Percentiles rank a stretch among this genome's conserved stretches.
Evolutionary conservation across 768 basidiomycete genomes (phyloP).

Genomic region (Chalciporus pseudorubinellus): DNA sequence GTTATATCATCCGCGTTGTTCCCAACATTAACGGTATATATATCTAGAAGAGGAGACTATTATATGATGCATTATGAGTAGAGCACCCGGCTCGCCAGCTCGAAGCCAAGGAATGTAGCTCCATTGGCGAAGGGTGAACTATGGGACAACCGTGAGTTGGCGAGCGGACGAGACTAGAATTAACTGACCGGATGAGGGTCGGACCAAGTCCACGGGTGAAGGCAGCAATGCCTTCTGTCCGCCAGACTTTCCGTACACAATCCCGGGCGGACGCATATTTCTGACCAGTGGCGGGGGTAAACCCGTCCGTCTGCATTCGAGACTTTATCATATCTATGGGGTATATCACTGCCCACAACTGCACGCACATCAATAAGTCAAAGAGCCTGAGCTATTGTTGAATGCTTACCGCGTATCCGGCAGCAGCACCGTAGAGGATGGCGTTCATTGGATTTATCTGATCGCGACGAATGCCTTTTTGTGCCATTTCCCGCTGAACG

Average conservation of each 20-base stretch:
- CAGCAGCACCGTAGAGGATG: slow-evolving; percentile 84
- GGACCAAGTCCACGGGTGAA: slow-evolving; percentile 92
- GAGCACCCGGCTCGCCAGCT: slow-evolving; percentile 79
- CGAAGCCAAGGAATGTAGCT: slow-evolving; percentile 94
- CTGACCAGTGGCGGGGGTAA: slow-evolving; percentile 67
- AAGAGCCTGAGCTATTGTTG: background rate
- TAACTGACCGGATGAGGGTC: slow-evolving; percentile 79
- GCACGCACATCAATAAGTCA: slow-evolving; percentile 9
- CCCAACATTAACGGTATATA: slow-evolving; percentile 1
- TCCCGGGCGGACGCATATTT: slow-evolving; percentile 83
- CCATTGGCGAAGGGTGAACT: slow-evolving; percentile 97
- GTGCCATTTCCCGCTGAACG: slow-evolving; percentile 80
- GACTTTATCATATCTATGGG: slow-evolving; percentile 97
- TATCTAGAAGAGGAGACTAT: background rate
- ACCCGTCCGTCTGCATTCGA: slow-evolving; percentile 93
- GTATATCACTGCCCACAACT: slow-evolving; percentile 93
- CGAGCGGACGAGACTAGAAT: slow-evolving; percentile 3
- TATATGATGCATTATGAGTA: slow-evolving; percentile 32
- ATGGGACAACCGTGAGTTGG: slow-evolving; percentile 6
- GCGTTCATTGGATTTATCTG: slow-evolving; percentile 77
- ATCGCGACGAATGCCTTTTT: slow-evolving; percentile 67
- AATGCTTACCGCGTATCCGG: slow-evolving; percentile 80
- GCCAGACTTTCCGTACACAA: slow-evolving; percentile 80
- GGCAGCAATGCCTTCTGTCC: slow-evolving; percentile 76
- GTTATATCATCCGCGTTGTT: background rate